phyloP scores from a whole-genome alignment of 179 eudicot species.

The Spinacia oleracea region DNA sequence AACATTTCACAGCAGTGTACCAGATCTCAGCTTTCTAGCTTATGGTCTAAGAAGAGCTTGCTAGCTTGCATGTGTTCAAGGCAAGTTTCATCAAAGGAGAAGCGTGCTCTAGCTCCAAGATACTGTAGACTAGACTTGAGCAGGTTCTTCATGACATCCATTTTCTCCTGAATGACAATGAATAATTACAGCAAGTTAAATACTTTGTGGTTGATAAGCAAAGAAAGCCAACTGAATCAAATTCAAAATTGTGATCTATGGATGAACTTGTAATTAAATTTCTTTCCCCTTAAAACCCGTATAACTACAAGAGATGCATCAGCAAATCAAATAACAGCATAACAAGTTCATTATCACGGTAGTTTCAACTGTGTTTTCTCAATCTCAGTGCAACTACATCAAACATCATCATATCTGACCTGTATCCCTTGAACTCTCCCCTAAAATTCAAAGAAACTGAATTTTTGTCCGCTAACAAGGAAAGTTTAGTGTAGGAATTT shows the following conservation, averaged over 20 bases:
- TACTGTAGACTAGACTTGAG: background rate
- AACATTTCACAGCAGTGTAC: background rate
- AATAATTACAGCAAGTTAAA: background rate
- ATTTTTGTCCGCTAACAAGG: background rate
- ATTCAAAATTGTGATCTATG: background rate
- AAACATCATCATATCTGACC: background rate
- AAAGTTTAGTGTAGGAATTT: background rate
- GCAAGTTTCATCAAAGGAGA: background rate
- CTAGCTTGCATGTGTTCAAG: too few species aligned
- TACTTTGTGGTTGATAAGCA: background rate
- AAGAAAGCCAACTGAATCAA: background rate
- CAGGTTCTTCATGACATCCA: constrained; percentile 12
- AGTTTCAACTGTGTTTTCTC: background rate
- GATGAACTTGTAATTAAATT: background rate
- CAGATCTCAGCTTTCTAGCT: background rate
- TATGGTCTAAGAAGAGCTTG: too few species aligned
- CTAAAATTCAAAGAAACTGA: background rate
- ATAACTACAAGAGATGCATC: background rate
- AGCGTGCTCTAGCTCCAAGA: too few species aligned
- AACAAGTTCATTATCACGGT: background rate
- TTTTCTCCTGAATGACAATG: constrained; percentile 12
- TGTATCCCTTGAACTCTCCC: background rate
- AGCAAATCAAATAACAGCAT: background rate
- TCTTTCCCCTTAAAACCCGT: background rate
- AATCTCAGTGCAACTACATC: background rate